Base-by-base conservation (phyloP, 164 flowering plant genomes). In the Malania oleifera region DNA sequence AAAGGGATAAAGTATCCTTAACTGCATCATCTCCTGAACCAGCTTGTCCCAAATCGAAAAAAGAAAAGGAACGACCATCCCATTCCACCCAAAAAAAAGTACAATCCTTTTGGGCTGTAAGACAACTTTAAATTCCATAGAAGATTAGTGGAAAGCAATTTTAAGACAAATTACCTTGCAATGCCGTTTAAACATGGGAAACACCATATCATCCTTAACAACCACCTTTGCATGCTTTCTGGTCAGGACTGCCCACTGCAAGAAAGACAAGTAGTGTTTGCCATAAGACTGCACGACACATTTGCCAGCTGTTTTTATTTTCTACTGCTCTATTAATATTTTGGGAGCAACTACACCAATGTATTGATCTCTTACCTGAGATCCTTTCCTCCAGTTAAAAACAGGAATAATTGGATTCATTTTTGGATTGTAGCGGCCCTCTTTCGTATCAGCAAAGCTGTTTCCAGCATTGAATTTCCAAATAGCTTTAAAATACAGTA, bases 381-480 rank as follows among this genome's bases (percentile, higher is more conserved):
- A 93, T 54, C 99, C 99, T 79, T 93, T 93, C 69, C 99, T 87
- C 99, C 99, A 93, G 70, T 81, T 81, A 35, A 77, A 67, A 62
- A 81, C 90, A 66, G 95, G 96, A 69, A 93, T 76, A 52, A 81
- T 66, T 18, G 97, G 95, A 72, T 79, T 54, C 99, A 93, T 93
- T 75, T 77, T 86, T 24, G 99, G 99, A 67, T 93, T 90, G 73
- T 93, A 93, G 22, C 97, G 97, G 34, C 92, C 85, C 65, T 93
- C 91, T 68, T 86, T 90, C 62, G 81, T 83, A 70, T 90, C 97
- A 64, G 95, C 83, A 82, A 93, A 93, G 73, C 99, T 93, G 89
- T 48, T 67, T 62, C 63, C 72, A 75, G 44, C 50, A 71, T 51
- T 52, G 2, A 40, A 52, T 7, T n/a, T 47, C 43, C 14, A 40